Conservation (phyloP, 352 stramenopile species). For the Phytophthora quininea region DNA sequence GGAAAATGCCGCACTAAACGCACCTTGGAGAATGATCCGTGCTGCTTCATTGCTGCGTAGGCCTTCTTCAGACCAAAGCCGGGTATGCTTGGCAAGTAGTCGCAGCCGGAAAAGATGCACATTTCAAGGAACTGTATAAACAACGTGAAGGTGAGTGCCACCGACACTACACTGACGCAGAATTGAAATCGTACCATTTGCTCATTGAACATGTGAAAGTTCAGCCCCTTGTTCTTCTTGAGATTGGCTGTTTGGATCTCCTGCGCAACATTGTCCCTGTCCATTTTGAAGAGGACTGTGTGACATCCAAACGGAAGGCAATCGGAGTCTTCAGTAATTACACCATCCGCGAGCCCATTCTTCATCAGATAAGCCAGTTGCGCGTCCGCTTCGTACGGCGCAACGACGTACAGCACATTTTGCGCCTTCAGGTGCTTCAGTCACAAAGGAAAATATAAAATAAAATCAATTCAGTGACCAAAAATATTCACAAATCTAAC, state of each 20-base stretch:
- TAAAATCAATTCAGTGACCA: conserved; percentile 1
- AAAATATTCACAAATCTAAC: background rate
- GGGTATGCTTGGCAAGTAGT: conserved; percentile 85
- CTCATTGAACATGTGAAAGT: conserved; percentile 84
- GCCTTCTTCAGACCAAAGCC: conserved; percentile 87
- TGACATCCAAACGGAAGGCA: conserved; percentile 92
- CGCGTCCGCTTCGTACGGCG: conserved; percentile 98
- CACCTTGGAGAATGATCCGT: conserved; percentile 72
- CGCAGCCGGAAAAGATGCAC: conserved; percentile 92
- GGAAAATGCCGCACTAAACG: background rate
- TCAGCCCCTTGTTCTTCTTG: conserved; percentile 73
- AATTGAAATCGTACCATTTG: conserved; percentile 66
- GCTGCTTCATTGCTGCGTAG: conserved; percentile 73
- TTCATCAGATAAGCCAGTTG: conserved; percentile 93
- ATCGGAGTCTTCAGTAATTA: conserved; percentile 97
- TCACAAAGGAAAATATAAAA: conserved; percentile 5
- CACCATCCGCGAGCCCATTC: conserved; percentile 85
- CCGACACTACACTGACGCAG: no score
- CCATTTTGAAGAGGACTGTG: conserved; percentile 96
- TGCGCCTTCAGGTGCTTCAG: conserved; percentile 54
- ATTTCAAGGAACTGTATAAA: conserved; percentile 80
- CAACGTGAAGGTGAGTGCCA: conserved; percentile 2
- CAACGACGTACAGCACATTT: conserved; percentile 92
- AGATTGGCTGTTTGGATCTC: conserved; percentile 82
- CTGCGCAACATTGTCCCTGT: conserved; percentile 85